These are phyloP conservation scores for Anisodus acutangulus DNA, from an alignment of 257 asterid species.

Conservation along the genomic window DNA sequence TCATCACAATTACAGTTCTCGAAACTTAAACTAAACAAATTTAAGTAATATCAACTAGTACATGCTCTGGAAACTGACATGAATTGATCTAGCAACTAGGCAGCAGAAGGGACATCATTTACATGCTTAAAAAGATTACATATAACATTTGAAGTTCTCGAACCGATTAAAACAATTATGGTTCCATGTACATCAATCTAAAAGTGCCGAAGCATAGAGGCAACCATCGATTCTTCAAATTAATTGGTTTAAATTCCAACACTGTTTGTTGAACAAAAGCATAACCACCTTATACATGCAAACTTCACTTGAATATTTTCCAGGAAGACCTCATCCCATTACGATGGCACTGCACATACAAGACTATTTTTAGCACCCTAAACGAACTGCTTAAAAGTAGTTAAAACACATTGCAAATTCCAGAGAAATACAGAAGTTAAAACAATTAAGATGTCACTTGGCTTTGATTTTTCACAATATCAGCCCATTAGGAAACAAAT, in stretches of 20 bases:
- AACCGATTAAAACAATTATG: not conserved
- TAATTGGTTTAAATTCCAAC: not conserved
- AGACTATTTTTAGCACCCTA: not conserved
- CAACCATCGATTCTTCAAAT: slow-evolving; percentile 14
- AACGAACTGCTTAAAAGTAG: not conserved
- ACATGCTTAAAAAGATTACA: not conserved
- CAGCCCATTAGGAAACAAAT: not conserved
- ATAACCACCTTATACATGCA: not conserved
- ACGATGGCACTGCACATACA: slow-evolving; percentile 31
- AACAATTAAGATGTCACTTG: not conserved
- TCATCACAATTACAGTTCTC: not conserved
- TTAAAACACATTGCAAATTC: not conserved
- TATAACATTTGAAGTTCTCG: not conserved
- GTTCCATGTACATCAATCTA: not conserved
- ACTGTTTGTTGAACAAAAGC: not conserved
- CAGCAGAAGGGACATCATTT: not conserved
- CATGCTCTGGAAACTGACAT: not conserved
- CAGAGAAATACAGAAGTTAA: slow-evolving; percentile 3
- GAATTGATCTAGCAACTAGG: slow-evolving; percentile 20
- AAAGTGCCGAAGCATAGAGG: not conserved
- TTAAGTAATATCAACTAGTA: not conserved
- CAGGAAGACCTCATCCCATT: not conserved
- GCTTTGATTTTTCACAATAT: not conserved
- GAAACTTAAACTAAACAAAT: not conserved
- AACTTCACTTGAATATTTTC: slow-evolving; percentile 7